Base-by-base conservation (phyloP, 2,329 filamentous ascomycete species). In the Colletotrichum sp. region DNA sequence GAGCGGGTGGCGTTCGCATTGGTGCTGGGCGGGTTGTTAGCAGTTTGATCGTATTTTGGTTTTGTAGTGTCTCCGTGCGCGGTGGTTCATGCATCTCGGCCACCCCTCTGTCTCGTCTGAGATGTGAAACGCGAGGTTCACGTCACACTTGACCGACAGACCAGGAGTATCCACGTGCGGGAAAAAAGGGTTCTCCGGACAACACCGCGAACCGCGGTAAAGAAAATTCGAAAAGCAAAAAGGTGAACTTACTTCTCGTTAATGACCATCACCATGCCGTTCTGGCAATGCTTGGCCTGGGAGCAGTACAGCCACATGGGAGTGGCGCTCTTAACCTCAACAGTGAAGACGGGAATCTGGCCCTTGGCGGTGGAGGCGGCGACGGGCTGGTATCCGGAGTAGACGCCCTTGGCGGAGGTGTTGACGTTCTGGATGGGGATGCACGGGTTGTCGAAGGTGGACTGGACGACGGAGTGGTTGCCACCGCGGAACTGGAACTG, bases 231-330 rank as follows among this genome's bases (percentile, higher is more conserved):
- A 6, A 36, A 21, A 15, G 12, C 6, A 61, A 10, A 32, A 61
- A 34, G 6, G 15, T 6, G 2, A 24, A 85, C 92, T 85, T 85
- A 94, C 92, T 93, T 88, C 85, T 91, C 91, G 84, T 96, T 96
- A 82, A 96, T 92, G 36, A 94, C 93, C 87, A 94, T 93, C 73
- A 90, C 89, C 93, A 96, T 96, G 77, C 94, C 94, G 64, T 82
- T 86, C 84, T 95, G 91, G 85, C 94, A 97, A 86, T 97, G 95
- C 81, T 89, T 91, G 61, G 83, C 92, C 84, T 95, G 93, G 34
- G 92, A 92, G 86, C 94, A 96, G 89, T 94, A 96, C 78, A 94
- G 86, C 94, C 95, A 97, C 78, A 96, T 88, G 34, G 95, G 94
- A 71, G 89, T 93, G 60, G 89, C 91, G 83, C 92, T 88, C 81